These are phyloP conservation scores for Yamadazyma kanchanaburiensis DNA, from an alignment of 1,139 yeast species.

Conservation along the genomic window DNA sequence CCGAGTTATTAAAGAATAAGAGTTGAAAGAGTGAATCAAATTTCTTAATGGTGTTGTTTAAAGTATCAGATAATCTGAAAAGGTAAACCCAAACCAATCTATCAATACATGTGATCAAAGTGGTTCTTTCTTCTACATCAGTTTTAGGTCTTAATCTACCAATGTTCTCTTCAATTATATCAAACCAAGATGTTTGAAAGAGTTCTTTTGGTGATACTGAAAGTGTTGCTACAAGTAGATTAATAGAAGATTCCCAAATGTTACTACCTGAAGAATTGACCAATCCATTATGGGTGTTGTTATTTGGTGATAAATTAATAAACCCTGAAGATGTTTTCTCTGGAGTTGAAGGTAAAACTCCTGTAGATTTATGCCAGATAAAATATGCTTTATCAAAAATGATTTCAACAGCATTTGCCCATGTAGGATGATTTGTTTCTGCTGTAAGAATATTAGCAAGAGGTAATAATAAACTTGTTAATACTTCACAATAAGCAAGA, in stretches of 20 bases:
- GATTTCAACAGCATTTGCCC: conserved; percentile 77
- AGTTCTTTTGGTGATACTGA: conserved; percentile 80
- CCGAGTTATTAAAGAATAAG: conserved; percentile 45
- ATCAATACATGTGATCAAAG: conserved; percentile 63
- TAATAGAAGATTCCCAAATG: conserved; percentile 72
- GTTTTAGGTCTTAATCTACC: conserved; percentile 36
- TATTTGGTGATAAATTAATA: conserved; percentile 13
- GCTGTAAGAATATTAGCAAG: conserved; percentile 86
- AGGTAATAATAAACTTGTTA: conserved; percentile 71
- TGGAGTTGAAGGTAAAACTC: conserved; percentile 4
- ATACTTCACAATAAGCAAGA: conserved; percentile 81
- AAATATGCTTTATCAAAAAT: conserved; percentile 52
- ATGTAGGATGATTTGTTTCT: conserved; percentile 92
- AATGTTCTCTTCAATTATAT: conserved; percentile 53
- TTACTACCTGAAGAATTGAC: conserved; percentile 21
- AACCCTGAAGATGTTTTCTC: conserved; percentile 8
- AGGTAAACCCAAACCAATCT: conserved; percentile 87
- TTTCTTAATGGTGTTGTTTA: conserved; percentile 75
- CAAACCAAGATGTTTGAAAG: conserved; percentile 74
- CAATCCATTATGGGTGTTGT: conserved; percentile 3
- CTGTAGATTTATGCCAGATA: conserved; percentile 28
- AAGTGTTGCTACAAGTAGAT: conserved; percentile 67
- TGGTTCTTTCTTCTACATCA: conserved; percentile 54
- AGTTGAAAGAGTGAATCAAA: conserved; percentile 50
- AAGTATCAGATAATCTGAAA: conserved; percentile 81